Conservation (phyloP, 768 basidiomycete species). For the Leccinum pellstonianum region DNA sequence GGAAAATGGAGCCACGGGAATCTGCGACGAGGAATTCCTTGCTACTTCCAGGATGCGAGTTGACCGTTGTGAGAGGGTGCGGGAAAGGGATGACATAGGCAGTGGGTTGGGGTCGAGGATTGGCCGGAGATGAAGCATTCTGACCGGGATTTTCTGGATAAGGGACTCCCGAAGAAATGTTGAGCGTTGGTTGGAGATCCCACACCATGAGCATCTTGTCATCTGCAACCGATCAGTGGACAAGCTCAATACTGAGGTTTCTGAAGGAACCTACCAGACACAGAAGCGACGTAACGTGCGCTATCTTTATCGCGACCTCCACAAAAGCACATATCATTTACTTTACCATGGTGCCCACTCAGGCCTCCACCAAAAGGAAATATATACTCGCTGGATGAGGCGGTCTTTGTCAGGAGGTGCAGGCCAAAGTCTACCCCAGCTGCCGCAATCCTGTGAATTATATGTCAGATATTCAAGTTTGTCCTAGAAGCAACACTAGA, state of each 20-base stretch:
- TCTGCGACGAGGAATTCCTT: slow-evolving; percentile 83
- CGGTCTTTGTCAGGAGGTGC: slow-evolving; percentile 62
- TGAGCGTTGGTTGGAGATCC: slow-evolving; percentile 67
- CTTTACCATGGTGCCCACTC: slow-evolving; percentile 75
- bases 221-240: slow-evolving; percentile 40
- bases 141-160: slow-evolving; percentile 33
- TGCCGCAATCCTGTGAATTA: slow-evolving; percentile 54
- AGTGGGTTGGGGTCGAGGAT: slow-evolving; percentile 62
- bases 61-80: slow-evolving; percentile 66
- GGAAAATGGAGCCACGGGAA: slow-evolving; percentile 66
- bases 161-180: slow-evolving; percentile 40
- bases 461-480: slow-evolving; percentile 8
- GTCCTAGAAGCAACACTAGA: slow-evolving; percentile 1
- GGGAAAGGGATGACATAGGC: slow-evolving; percentile 74
- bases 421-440: slow-evolving; percentile 70
- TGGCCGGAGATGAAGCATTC: slow-evolving; percentile 30
- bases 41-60: slow-evolving; percentile 67
- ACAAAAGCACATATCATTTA: slow-evolving; percentile 79
- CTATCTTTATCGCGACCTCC: slow-evolving; percentile 70
- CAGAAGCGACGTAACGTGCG: slow-evolving; percentile 74
- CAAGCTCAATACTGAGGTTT: background rate
- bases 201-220: slow-evolving; percentile 86
- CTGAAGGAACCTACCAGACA: slow-evolving; percentile 53
- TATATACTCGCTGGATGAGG: slow-evolving; percentile 46
- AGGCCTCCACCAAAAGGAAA: slow-evolving; percentile 78